A percentile compares a stretch with the other conserved stretches of the same genome.
phyloP scores from a whole-genome alignment of 371 early-diverging fungal species.

The Batrachochytrium dendrobatidis region DNA sequence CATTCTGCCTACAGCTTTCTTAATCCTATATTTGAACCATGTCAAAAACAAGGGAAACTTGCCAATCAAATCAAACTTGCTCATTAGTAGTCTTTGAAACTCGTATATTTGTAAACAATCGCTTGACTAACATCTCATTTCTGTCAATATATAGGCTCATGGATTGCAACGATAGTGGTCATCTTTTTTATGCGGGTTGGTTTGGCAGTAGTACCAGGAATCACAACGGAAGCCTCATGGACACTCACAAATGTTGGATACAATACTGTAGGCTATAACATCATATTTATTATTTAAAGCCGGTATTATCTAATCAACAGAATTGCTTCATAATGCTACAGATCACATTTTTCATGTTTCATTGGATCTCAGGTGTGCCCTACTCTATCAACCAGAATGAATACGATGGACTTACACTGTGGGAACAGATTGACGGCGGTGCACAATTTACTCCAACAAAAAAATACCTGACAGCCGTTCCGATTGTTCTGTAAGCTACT shows the following conservation, averaged over 20 bases:
- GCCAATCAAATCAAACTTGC: background rate
- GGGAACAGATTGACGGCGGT: conserved; percentile 98
- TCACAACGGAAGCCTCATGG: conserved; percentile 88
- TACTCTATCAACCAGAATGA: conserved; percentile 91
- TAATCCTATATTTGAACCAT: too few species aligned
- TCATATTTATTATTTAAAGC: background rate
- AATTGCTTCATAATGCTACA: conserved; percentile 23
- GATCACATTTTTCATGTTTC: conserved; percentile 94
- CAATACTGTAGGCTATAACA: conserved; percentile 62
- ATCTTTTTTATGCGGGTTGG: conserved; percentile 73
- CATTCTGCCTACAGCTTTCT: too few species aligned
- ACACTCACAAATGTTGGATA: conserved; percentile 88
- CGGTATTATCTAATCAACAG: background rate
- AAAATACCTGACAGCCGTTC: conserved; percentile 88
- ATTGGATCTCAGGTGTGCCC: conserved; percentile 91
- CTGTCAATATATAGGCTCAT: conserved; percentile 62
- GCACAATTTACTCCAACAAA: conserved; percentile 94
- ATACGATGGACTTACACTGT: conserved; percentile 87
- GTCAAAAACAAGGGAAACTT: too few species aligned
- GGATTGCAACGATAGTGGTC: conserved; percentile 78
- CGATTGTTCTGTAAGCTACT: conserved; percentile 78
- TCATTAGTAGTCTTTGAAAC: background rate
- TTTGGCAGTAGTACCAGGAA: conserved; percentile 80
- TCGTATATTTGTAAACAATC: background rate
- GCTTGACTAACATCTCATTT: background rate